A percentile compares a stretch with the other conserved stretches of the same genome.
These are phyloP conservation scores for Mrakiaceae sp. DNA, from an alignment of 1,284 basidiomycete genomes.

Conservation along the genomic window DNA sequence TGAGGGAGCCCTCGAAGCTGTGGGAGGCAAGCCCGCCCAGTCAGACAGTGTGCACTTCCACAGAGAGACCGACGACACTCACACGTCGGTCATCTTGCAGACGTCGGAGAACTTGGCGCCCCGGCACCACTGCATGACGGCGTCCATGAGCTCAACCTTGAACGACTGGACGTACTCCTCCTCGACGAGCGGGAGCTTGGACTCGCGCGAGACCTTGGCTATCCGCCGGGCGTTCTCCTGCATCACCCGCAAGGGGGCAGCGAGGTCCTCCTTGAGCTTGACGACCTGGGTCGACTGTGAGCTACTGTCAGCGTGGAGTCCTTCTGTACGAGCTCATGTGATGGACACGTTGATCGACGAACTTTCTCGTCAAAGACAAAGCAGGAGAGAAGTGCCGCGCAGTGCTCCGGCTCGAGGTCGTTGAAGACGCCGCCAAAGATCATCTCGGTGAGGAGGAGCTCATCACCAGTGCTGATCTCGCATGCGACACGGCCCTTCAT, in stretches of 20 bases:
- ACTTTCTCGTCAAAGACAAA: slow-evolving; percentile 98
- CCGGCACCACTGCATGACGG: slow-evolving; percentile 92
- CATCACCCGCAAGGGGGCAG: slow-evolving; percentile 81
- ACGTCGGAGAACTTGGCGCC: slow-evolving; percentile 95
- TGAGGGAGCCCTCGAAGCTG: slow-evolving; percentile 89
- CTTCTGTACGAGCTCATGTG: not conserved
- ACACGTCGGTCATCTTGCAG: slow-evolving; percentile 56
- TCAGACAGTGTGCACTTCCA: not conserved
- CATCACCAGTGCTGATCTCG: slow-evolving; percentile 95
- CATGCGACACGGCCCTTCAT: slow-evolving; percentile 98
- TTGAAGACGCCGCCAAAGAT: slow-evolving; percentile 98
- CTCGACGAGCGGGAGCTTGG: slow-evolving; percentile 76
- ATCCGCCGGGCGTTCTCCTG: slow-evolving; percentile 92
- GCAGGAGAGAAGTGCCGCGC: slow-evolving; percentile 82
- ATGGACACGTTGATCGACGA: slow-evolving; percentile 19
- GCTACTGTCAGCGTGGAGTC: not conserved
- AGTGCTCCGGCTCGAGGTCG: slow-evolving; percentile 75
- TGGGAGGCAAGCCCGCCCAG: slow-evolving; percentile 29
- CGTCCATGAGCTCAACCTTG: slow-evolving; percentile 98
- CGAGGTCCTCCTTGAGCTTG: slow-evolving; percentile 83
- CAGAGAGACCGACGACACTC: not conserved
- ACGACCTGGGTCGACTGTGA: slow-evolving; percentile 72
- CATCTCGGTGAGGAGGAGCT: slow-evolving; percentile 89
- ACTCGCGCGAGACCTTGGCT: slow-evolving; percentile 89
- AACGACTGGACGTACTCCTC: slow-evolving; percentile 92